Percentiles rank a stretch among this genome's conserved stretches.
These are phyloP conservation scores for Clausena lansium DNA, from an alignment of 345 rosid genomes.

Conservation along the genomic window DNA sequence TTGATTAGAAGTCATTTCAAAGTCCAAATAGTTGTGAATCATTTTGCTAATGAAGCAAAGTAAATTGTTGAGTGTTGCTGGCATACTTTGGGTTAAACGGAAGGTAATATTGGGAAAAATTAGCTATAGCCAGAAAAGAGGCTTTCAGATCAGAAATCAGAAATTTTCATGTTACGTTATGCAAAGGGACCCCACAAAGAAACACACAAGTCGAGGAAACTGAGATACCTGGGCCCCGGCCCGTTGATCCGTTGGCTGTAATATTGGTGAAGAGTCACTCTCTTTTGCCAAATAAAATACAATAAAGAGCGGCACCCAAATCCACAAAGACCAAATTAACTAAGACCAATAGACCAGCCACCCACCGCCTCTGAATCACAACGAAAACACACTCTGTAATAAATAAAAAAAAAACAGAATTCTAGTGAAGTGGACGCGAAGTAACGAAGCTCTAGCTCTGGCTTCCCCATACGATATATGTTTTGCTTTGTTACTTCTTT, in stretches of 20 bases:
- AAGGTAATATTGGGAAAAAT: background rate
- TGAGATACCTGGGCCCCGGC: slow-evolving; percentile 2
- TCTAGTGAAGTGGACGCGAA: slow-evolving; percentile 70
- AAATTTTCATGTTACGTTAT: background rate
- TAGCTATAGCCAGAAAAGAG: background rate
- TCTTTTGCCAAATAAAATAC: slow-evolving; percentile 7
- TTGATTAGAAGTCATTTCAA: background rate
- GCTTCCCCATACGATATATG: slow-evolving; percentile 17
- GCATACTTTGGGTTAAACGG: background rate
- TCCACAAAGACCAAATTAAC: slow-evolving; percentile 5
- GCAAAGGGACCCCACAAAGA: background rate
- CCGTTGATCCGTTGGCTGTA: slow-evolving; percentile 14
- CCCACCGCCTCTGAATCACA: background rate
- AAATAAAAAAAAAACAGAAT: slow-evolving; percentile 24
- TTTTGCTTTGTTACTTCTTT: slow-evolving; percentile 16
- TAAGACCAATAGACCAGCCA: background rate
- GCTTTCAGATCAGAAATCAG: background rate
- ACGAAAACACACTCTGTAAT: background rate
- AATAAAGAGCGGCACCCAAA: background rate
- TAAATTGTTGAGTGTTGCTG: background rate
- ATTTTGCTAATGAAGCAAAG: background rate
- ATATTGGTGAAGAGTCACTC: slow-evolving; percentile 28
- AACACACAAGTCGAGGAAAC: background rate
- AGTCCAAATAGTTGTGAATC: background rate
- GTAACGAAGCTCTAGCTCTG: slow-evolving; percentile 37